These are phyloP conservation scores for Middelhovenomyces tepae DNA, from an alignment of 805 yeast genomes.

Conservation along the genomic window DNA sequence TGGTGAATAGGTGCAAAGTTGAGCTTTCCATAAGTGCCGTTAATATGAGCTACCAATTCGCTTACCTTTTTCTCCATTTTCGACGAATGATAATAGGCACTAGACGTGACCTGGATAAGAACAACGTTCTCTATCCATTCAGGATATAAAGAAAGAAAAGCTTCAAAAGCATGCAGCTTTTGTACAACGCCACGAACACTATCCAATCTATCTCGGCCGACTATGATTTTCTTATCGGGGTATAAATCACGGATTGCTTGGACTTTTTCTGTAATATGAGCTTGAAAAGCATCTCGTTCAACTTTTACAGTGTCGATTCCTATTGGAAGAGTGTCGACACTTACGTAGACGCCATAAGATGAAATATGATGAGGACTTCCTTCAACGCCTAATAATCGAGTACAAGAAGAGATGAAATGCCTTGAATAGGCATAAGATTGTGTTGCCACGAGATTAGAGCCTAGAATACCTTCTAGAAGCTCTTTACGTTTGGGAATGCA, in stretches of 20 bases:
- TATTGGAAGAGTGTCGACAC: constrained; percentile 71
- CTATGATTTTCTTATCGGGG: constrained; percentile 54
- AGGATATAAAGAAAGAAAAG: constrained; percentile 83
- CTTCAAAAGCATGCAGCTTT: constrained; percentile 83
- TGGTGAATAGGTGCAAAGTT: constrained; percentile 85
- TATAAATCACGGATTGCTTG: constrained; percentile 44
- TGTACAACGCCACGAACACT: constrained; percentile 89
- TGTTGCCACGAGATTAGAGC: constrained; percentile 78
- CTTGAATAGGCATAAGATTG: constrained; percentile 81
- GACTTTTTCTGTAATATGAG: constrained; percentile 41
- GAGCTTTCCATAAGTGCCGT: constrained; percentile 74
- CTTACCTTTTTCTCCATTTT: constrained; percentile 73
- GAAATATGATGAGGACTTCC: constrained; percentile 36
- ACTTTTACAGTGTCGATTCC: constrained; percentile 77
- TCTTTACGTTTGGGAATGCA: constrained; percentile 77
- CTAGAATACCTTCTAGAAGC: constrained; percentile 83
- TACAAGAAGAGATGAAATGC: constrained; percentile 85
- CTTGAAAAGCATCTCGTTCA: constrained; percentile 50
- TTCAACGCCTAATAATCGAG: constrained; percentile 80
- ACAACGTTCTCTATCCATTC: constrained; percentile 85
- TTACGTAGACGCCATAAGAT: constrained; percentile 70
- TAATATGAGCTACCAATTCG: constrained; percentile 74
- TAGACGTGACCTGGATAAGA: constrained; percentile 84
- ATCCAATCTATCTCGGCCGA: constrained; percentile 92
- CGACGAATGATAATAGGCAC: constrained; percentile 49